Conservation (phyloP, 1,139 yeast species). For the Meyerozyma smithsonii region DNA sequence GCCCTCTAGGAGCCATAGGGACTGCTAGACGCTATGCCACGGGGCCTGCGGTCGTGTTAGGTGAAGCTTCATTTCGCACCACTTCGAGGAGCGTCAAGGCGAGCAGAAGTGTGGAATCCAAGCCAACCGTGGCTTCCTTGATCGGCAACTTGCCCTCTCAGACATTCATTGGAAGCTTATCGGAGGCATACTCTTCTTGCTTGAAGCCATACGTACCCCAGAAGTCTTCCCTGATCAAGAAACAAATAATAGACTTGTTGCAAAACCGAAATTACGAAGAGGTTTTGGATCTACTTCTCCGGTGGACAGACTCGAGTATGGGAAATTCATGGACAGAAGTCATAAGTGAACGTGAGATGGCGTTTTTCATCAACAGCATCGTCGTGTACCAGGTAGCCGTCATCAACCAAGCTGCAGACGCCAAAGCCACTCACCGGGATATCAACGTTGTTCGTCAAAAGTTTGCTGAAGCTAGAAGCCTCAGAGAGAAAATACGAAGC, state of each 20-base stretch:
- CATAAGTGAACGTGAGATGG: slow-evolving; percentile 19
- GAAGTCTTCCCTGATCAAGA: slow-evolving; percentile 8
- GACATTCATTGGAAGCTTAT: slow-evolving; percentile 7
- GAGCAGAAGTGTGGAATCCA: neutral
- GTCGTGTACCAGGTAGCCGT: slow-evolving; percentile 20
- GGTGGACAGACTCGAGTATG: slow-evolving; percentile 12
- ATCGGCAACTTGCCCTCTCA: slow-evolving; percentile 8
- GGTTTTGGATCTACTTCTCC: slow-evolving; percentile 19
- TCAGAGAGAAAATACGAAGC: slow-evolving; percentile 20
- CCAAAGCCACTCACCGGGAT: slow-evolving; percentile 6
- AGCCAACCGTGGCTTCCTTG: slow-evolving; percentile 3
- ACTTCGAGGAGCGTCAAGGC: neutral
- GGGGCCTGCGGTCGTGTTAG: slow-evolving; percentile 7
- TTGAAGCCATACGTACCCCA: neutral
- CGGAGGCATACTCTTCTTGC: neutral
- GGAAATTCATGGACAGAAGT: slow-evolving; percentile 6
- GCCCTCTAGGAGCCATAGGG: neutral
- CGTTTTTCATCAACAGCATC: slow-evolving; percentile 20
- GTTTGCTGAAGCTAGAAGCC: slow-evolving; percentile 10
- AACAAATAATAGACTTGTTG: slow-evolving; percentile 15
- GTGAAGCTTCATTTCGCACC: slow-evolving; percentile 4
- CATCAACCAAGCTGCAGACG: slow-evolving; percentile 8
- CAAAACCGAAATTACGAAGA: slow-evolving; percentile 16
- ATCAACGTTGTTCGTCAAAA: slow-evolving; percentile 5
- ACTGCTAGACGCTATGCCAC: slow-evolving; percentile 7